A percentile compares a stretch with the other conserved stretches of the same genome.
These are phyloP conservation scores for Taxillus chinensis DNA, from an alignment of 164 flowering plant species.

Conservation along the genomic window DNA sequence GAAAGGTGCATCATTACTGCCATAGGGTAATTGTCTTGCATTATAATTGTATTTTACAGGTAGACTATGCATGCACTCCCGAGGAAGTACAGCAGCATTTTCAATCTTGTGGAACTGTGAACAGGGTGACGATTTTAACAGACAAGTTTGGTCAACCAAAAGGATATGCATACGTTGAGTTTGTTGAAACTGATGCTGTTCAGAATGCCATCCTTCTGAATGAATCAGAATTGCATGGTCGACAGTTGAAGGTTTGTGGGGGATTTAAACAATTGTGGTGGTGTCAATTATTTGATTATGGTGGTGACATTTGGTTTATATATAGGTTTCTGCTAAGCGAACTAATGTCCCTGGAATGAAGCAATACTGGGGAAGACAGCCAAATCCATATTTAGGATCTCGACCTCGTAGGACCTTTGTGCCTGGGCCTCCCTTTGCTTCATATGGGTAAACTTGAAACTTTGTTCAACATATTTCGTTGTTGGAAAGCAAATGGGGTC, in stretches of 20 bases:
- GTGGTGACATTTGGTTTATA: constrained; percentile 1
- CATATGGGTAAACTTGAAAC: constrained; percentile 43
- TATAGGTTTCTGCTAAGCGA: constrained; percentile 67
- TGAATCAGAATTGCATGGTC: constrained; percentile 73
- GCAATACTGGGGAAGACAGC: constrained; percentile 55
- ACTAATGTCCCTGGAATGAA: constrained; percentile 80
- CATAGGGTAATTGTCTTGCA: neutral
- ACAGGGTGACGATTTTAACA: constrained; percentile 70
- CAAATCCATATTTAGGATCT: constrained; percentile 31
- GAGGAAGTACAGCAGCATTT: constrained; percentile 87
- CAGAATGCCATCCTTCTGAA: constrained; percentile 64
- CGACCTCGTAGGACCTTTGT: constrained; percentile 44
- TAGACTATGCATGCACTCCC: constrained; percentile 73
- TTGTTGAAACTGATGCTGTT: constrained; percentile 70
- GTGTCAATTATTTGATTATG: neutral
- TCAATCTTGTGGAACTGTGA: constrained; percentile 74
- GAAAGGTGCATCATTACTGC: too few species aligned
- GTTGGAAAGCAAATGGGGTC: too few species aligned
- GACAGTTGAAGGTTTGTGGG: constrained; percentile 53
- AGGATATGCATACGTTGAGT: constrained; percentile 84
- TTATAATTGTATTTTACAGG: constrained; percentile 23
- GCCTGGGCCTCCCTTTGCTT: constrained; percentile 30
- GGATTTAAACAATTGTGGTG: neutral
- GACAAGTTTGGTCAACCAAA: constrained; percentile 82
- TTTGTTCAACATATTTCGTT: neutral